These are phyloP conservation scores for Leishmania braziliensis DNA, from an alignment of 208 protist genomes.

Conservation along the genomic window DNA sequence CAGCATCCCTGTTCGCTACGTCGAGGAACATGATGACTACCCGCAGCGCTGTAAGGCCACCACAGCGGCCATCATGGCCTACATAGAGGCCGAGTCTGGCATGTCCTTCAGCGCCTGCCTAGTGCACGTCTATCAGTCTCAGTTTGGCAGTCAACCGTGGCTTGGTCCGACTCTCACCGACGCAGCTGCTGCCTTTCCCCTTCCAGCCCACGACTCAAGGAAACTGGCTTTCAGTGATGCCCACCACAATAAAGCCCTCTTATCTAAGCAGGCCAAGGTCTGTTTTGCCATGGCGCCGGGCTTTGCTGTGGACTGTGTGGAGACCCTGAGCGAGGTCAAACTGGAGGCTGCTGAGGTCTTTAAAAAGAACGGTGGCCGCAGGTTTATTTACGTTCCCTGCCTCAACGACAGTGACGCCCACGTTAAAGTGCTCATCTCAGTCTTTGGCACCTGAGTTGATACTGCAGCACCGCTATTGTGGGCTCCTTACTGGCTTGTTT, in stretches of 20 bases:
- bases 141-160: slow-evolving; percentile 52
- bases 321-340: slow-evolving; percentile 43
- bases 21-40: slow-evolving; percentile 41
- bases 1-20: slow-evolving; percentile 43
- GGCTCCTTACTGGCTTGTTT: neutral
- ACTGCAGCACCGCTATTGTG: neutral
- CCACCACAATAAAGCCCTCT: slow-evolving; percentile 8
- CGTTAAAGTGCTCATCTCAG: slow-evolving; percentile 17
- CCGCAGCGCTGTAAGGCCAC: slow-evolving; percentile 33
- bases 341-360: slow-evolving; percentile 35
- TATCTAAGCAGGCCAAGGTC: slow-evolving; percentile 11
- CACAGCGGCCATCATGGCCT: slow-evolving; percentile 15
- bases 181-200: slow-evolving; percentile 23
- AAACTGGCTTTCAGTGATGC: slow-evolving; percentile 21
- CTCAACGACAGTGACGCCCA: slow-evolving; percentile 45
- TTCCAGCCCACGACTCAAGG: neutral
- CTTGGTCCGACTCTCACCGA: slow-evolving; percentile 40
- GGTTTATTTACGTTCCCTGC: slow-evolving; percentile 34
- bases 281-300: slow-evolving; percentile 42
- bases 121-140: slow-evolving; percentile 52
- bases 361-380: slow-evolving; percentile 25
- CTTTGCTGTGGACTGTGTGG: slow-evolving; percentile 50
- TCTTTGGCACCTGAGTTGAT: neutral
- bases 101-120: slow-evolving; percentile 17
- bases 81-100: slow-evolving; percentile 13